Base-by-base conservation (phyloP, 2,329 filamentous ascomycete genomes). In the Colletotrichum echinochloae region DNA sequence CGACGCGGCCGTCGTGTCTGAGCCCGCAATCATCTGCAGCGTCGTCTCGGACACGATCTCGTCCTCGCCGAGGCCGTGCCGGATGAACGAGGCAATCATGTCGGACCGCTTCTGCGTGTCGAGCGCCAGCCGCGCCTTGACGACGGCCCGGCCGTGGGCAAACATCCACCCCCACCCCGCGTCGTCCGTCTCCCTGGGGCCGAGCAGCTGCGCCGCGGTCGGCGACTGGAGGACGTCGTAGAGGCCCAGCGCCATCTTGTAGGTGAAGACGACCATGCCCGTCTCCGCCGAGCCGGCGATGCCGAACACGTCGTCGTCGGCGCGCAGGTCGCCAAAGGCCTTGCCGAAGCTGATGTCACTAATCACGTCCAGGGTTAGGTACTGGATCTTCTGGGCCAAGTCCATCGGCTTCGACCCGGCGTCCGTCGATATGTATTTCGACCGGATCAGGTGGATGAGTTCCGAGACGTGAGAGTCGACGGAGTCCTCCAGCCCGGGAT, bases 341-440 rank as follows among this genome's bases (percentile, higher is more conserved):
- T 82, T 74, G n/a, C 85, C 86, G 55, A 87, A 84, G 3, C 84
- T 85, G 18, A 89, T 71, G 86, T 82, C 79, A 60, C 82, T 86
- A 68, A 89, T 86, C 14, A 87, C 84, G 72, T 89, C 87, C 1
- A 89, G 77, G 0, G 86, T 85, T 61, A 88, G 84, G 75, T 80
- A 88, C 35, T 86, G 83, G 0, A 84, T 77, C 66, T 85, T 85
- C 18, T 77, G 75, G 16, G 83, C 84, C 9, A 88, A 74, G 68
- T 88, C 85, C 75, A 88, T 81, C 0, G 78, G 79, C 5, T 73
- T 74, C 8, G 78, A 73, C 0, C 71, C 68, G 9, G 64, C 39
- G 0, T 78, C 73, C 6, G 73, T 78, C 0, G 81, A 82, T 1
- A 82, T 73, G 63, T 88, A 88, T 57, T 83, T 83, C 7, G 73